phyloP scores from a whole-genome alignment of 2,329 filamentous ascomycete species.

The Alternaria postmessia region DNA sequence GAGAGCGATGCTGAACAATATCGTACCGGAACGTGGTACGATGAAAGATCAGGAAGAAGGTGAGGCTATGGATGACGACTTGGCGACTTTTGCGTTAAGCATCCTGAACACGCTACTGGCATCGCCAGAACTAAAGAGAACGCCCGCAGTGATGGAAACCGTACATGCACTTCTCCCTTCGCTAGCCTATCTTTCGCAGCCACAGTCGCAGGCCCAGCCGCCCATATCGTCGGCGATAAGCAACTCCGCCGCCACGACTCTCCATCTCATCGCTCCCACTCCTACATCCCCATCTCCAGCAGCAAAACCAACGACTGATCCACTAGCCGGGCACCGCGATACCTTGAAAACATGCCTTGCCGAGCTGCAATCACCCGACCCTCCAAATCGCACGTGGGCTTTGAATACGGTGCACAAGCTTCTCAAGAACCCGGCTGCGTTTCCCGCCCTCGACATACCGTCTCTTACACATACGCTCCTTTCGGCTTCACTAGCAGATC shows the following conservation, averaged over 20 bases:
- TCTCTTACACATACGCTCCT: constrained; percentile 70
- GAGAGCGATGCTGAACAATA: constrained; percentile 35
- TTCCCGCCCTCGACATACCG: constrained; percentile 70
- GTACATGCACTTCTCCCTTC: constrained; percentile 19
- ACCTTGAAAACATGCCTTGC: constrained; percentile 31
- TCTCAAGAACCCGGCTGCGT: constrained; percentile 60
- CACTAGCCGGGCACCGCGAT: constrained; percentile 58
- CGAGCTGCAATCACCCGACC: constrained; percentile 45
- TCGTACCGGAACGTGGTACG: constrained; percentile 29
- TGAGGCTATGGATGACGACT: constrained; percentile 37
- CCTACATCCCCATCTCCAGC: constrained; percentile 49
- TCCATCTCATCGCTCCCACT: constrained; percentile 63
- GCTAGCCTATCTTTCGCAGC: constrained; percentile 37
- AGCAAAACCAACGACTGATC: constrained; percentile 33
- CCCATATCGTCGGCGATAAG: constrained; percentile 28
- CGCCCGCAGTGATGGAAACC: constrained; percentile 26
- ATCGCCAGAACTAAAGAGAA: constrained; percentile 46
- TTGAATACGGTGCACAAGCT: constrained; percentile 53
- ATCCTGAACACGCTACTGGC: constrained; percentile 50
- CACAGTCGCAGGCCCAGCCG: background rate
- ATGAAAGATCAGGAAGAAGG: background rate
- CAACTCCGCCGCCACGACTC: constrained; percentile 46
- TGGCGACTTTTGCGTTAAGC: constrained; percentile 53
- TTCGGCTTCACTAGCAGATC: constrained; percentile 69
- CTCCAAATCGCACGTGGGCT: constrained; percentile 50